phyloP scores from a whole-genome alignment of 129 eudicot species.

The Flaveria brownii region DNA sequence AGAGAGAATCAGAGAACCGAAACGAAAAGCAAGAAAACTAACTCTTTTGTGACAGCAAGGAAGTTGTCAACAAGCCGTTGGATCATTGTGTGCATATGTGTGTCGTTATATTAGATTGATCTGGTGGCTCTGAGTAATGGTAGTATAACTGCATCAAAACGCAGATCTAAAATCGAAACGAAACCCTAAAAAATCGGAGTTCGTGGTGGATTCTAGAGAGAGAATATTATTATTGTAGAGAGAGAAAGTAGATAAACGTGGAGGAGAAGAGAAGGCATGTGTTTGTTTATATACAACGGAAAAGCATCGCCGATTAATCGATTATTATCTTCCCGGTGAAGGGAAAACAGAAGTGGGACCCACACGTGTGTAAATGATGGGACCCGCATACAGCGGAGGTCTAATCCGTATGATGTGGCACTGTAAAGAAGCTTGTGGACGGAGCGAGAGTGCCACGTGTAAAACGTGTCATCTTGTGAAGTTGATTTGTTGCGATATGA shows the following conservation, averaged over 20 bases:
- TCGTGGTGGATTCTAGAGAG: conserved; percentile 24
- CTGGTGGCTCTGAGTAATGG: conserved; percentile 30
- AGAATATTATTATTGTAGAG: conserved; percentile 25
- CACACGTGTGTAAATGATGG: conserved; percentile 4
- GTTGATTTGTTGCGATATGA: neutral
- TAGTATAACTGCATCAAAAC: conserved; percentile 29
- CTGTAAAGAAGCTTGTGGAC: conserved; percentile 21
- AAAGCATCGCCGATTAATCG: conserved; percentile 37
- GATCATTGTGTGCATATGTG: conserved; percentile 35
- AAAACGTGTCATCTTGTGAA: conserved; percentile 28
- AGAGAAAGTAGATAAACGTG: conserved; percentile 27
- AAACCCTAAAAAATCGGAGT: conserved; percentile 25
- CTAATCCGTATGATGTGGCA: conserved; percentile 35
- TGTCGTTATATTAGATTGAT: conserved; percentile 8
- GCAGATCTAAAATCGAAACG: conserved; percentile 37
- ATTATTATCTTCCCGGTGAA: conserved; percentile 36
- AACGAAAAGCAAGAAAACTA: conserved; percentile 25
- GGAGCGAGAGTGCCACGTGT: conserved; percentile 27
- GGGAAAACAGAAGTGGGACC: conserved; percentile 21
- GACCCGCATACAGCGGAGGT: neutral
- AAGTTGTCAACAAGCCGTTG: conserved; percentile 75
- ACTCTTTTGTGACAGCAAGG: conserved; percentile 89
- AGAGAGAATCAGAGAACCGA: neutral
- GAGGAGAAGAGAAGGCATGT: conserved; percentile 23
- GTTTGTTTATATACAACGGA: neutral